These are phyloP conservation scores for Colletotrichum musicola DNA, from an alignment of 2,329 filamentous ascomycete genomes.

Conservation along the genomic window DNA sequence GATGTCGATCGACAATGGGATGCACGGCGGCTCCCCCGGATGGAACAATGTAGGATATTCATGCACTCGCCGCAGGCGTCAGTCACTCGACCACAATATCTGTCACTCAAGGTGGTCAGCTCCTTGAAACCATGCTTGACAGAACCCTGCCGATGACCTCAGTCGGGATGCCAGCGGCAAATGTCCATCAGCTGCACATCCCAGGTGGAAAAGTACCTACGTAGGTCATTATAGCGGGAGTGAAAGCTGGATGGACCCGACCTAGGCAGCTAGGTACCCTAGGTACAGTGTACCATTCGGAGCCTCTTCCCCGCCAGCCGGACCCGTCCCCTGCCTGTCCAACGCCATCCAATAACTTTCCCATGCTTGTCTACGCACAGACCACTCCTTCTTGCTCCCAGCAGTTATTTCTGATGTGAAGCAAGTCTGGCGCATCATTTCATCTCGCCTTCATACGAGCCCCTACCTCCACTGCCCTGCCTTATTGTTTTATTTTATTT, in stretches of 20 bases:
- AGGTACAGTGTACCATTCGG: slow-evolving; percentile 1
- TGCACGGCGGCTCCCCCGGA: no score
- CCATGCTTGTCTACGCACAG: slow-evolving; percentile 25
- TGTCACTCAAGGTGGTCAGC: no score
- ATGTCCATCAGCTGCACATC: no score
- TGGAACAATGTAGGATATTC: no score
- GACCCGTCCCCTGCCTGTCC: background rate
- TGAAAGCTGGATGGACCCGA: no score
- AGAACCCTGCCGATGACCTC: background rate
- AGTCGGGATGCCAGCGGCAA: background rate
- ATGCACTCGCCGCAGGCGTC: no score
- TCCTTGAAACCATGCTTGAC: background rate
- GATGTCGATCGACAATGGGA: background rate
- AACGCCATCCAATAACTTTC: slow-evolving; percentile 24
- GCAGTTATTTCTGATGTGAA: slow-evolving; percentile 30
- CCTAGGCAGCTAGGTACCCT: no score
- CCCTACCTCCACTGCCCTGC: slow-evolving; percentile 22
- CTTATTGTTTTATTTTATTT: background rate
- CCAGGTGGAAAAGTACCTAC: no score
- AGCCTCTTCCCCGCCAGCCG: slow-evolving; percentile 25
- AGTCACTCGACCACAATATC: no score
- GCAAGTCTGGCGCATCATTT: slow-evolving; percentile 28
- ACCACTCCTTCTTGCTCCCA: slow-evolving; percentile 10
- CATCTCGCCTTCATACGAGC: slow-evolving; percentile 19
- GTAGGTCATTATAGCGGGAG: no score